phyloP scores from a whole-genome alignment of 2,329 filamentous ascomycete species.

The Cordyceps tenuipes region DNA sequence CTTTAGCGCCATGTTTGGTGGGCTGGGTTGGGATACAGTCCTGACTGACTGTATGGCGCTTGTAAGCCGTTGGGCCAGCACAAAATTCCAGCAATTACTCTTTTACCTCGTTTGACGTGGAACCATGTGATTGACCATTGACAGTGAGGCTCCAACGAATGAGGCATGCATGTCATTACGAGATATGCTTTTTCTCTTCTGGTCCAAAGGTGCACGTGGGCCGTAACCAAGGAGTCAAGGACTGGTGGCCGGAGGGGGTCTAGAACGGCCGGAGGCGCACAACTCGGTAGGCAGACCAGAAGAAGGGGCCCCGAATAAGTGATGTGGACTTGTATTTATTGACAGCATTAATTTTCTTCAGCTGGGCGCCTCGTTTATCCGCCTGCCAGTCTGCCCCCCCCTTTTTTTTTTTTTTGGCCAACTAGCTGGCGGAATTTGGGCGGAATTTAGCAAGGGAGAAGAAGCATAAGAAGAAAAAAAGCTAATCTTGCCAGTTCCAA shows the following conservation, averaged over 20 bases:
- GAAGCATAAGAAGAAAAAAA: not conserved
- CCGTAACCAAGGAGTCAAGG: not conserved
- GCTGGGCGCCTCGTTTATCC: not conserved
- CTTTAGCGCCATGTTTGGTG: conserved; percentile 10
- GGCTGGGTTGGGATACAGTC: not conserved
- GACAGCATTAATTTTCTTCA: not conserved
- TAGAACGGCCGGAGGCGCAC: not conserved
- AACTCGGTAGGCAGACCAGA: not conserved
- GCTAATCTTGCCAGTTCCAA: not conserved
- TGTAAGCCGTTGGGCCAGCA: conserved; percentile 3
- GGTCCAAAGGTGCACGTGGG: not conserved
- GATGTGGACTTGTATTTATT: not conserved
- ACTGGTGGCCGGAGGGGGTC: not conserved
- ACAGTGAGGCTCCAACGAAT: not conserved
- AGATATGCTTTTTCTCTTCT: not conserved
- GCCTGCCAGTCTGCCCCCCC: not conserved
- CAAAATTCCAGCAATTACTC: not conserved
- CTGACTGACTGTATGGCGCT: not conserved
- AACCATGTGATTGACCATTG: not conserved
- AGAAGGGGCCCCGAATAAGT: not conserved
- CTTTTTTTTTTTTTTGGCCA: not conserved
- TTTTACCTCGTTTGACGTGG: not conserved
- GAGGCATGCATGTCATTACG: too few relatives aligned
- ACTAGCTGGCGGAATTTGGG: too few relatives aligned
- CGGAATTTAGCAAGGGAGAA: not conserved